Evolutionary conservation across 495 filamentous ascomycete species (phyloP), one percentile per base, ranked within the genome.

Genomic region (Daldinia bambusicola): DNA sequence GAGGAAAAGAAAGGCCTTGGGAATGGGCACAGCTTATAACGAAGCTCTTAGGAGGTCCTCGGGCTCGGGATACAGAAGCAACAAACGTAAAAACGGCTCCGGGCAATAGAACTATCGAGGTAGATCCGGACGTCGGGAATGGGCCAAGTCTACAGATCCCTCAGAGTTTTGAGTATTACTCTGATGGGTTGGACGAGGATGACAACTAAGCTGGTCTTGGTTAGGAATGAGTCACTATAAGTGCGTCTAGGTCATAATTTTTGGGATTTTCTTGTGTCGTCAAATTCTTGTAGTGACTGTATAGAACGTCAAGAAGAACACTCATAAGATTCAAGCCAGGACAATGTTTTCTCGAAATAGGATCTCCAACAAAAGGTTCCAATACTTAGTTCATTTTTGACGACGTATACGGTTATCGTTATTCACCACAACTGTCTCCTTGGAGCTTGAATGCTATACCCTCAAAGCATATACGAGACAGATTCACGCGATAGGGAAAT

Each of bases 21-120:
- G 81, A 86, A 74, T 93, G 91, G 91, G 89, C 87, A 2, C 81
- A 87, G 55, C 72, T 76, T 45, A 90, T 93, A 85, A 84, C 79
- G 77, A 83, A 78, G 72, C 83, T 73, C 66, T 81, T 90, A 80
- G 79, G 71, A 41, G 72, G 68, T 2, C 22, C 56, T 0, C n/a
- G 40, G 52, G 67, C 64, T 8, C 20, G 62, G 18, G 55, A 10
- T 18, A 38, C 80, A 62, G 68, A 59, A 2, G 13, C 30, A 32
- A 59, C 38, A 4, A 32, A 7, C 20, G 41, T 16, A 4, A 31
- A 43, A n/a, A 30, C 14, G 10, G 0, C 48, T 32, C 45, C 41
- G 53, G 22, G 8, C 37, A 30, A 16, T n/a, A 36, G 41, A 7
- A 8, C 26, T 14, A 13, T 32, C 5, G 72, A 74, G 63, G 53